Base-by-base conservation (phyloP, 169 alveolate species). In the Sarcocystis neurona region DNA sequence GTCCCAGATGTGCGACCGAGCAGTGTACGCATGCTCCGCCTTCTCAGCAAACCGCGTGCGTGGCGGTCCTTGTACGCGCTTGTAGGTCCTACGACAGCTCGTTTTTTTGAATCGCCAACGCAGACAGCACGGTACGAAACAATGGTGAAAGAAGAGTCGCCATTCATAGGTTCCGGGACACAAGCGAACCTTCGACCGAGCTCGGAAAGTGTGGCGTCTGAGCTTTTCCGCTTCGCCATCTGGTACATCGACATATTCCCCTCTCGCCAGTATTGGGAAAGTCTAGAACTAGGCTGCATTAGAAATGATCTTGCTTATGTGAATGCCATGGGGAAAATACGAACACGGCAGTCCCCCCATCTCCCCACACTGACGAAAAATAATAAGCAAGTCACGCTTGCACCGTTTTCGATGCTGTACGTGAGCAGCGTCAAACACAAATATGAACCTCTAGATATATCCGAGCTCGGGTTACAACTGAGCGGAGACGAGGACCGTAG, bases 31-130 rank as follows among this genome's bases (percentile, higher is more conserved):
- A 82, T 82, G 88, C 27, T 60, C 79, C 56, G 47, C n/a, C 8
- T 58, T 56, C 79, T 82, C 60, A 18, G 3, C 79, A 58, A 44
- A 63, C 77, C 60, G n/a, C 37, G 48, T 10, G n/a, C 60, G 41
- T 82, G 88, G 88, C 77, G 23, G 77, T 32, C 47, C 48, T 79
- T 82, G 47, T 63, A 60, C 78, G 47, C 53, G 12, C 88, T 82
- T 41, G 23, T 82, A 12, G 88, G 88, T 10, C 78, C 78, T 5
- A 60, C 39, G 6, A 66, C 66, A 5, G 88, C 88, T 10, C 78
- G 78, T 2, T 58, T 63, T 20, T 43, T 56, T 30, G 88, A 82
- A 46, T 20, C 78, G 0, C 79, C 88, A 10, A 32, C 41, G 32
- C 88, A 82, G 60, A 41, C 47, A 46, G 46, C 34, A 6, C 60